Evolutionary conservation across 768 basidiomycete species (phyloP), one percentile per base, ranked within the genome.

Genomic region (Boletus vermiculosoides): DNA sequence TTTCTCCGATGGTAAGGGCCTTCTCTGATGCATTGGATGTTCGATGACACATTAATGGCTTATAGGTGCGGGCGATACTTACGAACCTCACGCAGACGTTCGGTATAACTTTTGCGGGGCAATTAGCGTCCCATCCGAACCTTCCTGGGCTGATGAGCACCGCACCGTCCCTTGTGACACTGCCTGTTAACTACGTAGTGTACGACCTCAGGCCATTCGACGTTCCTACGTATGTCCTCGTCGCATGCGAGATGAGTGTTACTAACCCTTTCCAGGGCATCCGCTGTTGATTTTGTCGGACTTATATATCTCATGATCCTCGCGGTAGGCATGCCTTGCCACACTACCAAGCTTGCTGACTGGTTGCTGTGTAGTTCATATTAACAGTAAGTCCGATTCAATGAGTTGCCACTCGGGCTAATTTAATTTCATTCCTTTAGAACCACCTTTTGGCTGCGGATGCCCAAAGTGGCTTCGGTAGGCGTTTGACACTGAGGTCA

Each of bases 121-220:
- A 57, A 50, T 59, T 78, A 2, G 70, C 70, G 0, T 56, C 51
- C 28, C 51, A 54, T 20, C 42, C 69, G n/a, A 69, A 73, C 55
- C 45, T 74, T 25, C 12, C 77, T 0, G 45, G 67, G 2, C 60
- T 88, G 25, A 68, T 85, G 25, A 57, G 65, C 33, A 73, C 53
- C 1, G 82, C 84, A 1, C 85, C 86, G 0, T 71, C 75, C 52
- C 77, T 81, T 5, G 66, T 87, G 31, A 67, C 77, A 2, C 55
- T 74, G 11, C 84, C 87, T 1, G 64, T 85, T 7, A 72, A 65
- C 34, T 87, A 79, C 60, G 77, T 68, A 1, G 46, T 83, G 10
- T 45, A 73, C 51, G 86, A 87, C 57, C 56, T 83, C 2, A 69
- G 76, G 18, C 84, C 87, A 0, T 88, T 87, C 55, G 77, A 86